Percentiles rank a stretch among this genome's conserved stretches.
Conservation (phyloP, 768 basidiomycete genomes). For the Boletellus ananiceps region DNA sequence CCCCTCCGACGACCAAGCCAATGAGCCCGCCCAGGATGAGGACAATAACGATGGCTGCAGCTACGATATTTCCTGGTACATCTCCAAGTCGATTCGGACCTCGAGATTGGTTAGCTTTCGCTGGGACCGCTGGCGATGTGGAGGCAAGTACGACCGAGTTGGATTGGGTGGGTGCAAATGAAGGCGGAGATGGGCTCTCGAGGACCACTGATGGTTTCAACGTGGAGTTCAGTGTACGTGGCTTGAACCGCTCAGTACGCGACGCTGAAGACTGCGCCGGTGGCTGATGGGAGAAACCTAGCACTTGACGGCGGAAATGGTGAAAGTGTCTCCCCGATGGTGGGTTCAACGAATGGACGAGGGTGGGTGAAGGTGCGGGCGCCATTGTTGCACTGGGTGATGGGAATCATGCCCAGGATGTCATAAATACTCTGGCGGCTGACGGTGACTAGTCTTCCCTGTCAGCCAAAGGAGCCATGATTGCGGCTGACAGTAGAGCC, state of each 20-base stretch:
- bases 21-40: constrained; percentile 27
- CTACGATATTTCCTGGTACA: constrained; percentile 19
- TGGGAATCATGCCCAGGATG: not conserved
- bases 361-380: constrained; percentile 13
- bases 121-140: constrained; percentile 3
- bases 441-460: constrained; percentile 6
- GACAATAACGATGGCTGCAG: constrained; percentile 19
- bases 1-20: constrained; percentile 25
- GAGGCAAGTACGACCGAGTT: constrained; percentile 4
- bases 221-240: constrained; percentile 6
- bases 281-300: constrained; percentile 3
- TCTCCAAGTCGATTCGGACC: constrained; percentile 3
- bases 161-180: constrained; percentile 4
- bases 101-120: not conserved
- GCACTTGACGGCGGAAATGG: constrained; percentile 16
- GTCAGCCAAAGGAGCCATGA: constrained; percentile 13
- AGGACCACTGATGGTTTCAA: constrained; percentile 7
- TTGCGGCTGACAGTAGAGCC: constrained; percentile 19
- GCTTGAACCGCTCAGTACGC: not conserved
- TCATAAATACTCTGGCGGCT: constrained; percentile 29
- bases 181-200: constrained; percentile 2
- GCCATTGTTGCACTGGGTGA: constrained; percentile 16
- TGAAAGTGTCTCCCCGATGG: constrained; percentile 6
- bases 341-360: constrained; percentile 1
- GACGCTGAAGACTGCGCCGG: not conserved